phyloP scores from a whole-genome alignment of 148 eudicot genomes.

The Silene uniflora region DNA sequence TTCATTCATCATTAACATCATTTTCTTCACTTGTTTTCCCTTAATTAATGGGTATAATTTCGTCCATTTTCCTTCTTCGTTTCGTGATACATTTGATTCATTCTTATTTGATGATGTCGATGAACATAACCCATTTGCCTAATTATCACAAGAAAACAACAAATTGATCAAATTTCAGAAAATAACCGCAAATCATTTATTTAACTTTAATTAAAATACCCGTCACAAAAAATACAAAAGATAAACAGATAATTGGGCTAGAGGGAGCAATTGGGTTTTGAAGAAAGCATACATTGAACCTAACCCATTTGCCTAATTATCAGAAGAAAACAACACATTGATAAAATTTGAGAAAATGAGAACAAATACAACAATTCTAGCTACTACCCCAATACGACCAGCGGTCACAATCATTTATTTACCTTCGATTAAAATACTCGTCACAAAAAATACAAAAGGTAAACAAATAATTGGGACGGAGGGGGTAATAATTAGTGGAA shows the following conservation, averaged over 20 bases:
- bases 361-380: neutral
- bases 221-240: no score
- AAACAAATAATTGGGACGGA: no score
- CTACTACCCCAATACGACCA: neutral
- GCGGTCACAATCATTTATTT: no score
- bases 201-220: no score
- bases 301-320: conserved; percentile 26
- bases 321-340: conserved; percentile 9
- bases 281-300: conserved; percentile 11
- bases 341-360: conserved; percentile 5
- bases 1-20: conserved; percentile 60
- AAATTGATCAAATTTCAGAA: conserved; percentile 15
- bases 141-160: neutral
- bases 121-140: conserved; percentile 45
- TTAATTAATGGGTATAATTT: conserved; percentile 54
- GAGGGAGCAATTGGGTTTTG: conserved; percentile 10
- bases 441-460: no score
- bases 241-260: no score
- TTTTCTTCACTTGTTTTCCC: conserved; percentile 36
- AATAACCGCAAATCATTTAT: neutral
- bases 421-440: no score
- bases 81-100: conserved; percentile 25
- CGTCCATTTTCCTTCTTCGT: conserved; percentile 15
- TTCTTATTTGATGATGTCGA: conserved; percentile 23
- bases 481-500: neutral